Evolutionary conservation across 1,284 basidiomycete species (phyloP), one percentile per base, ranked within the genome.

Genomic region (Apiotrichum mycotoxinovorans): DNA sequence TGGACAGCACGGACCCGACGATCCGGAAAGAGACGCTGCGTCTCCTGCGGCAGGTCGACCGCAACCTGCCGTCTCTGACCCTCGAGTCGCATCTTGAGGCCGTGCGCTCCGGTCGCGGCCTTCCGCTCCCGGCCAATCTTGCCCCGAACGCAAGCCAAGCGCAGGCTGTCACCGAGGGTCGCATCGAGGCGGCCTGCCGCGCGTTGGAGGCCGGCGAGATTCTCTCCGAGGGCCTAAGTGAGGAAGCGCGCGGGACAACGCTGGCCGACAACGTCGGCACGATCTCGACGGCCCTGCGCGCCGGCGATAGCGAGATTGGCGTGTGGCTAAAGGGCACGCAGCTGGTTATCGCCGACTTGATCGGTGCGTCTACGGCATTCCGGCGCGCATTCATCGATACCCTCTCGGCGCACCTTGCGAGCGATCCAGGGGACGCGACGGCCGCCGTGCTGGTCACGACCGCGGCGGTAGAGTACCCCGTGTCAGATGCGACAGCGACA

Each of bases 1-100:
- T 75, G 3, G 64, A 75, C 37, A 66, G 66, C 49, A 20, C 30
- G 0, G 75, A 77, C 50, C 49, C 58, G 26, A 68, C 60, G 4
- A 60, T 74, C 9, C 66, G 75, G 20, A 55, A 64, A 34, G 52
- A 73, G 73, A 72, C 72, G 0, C 52, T 74, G 1, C 66, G 63
- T 2, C 57, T 74, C 1, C 58, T 74, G 2, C 40, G 53, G 17
- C 22, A 25, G 0, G 56, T 42, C 1, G 54, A 61, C 43, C 41
- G 41, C 11, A 52, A 66, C 42, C 62, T 71, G 4, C 68, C 66
- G 0, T 42, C 38, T 5, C 40, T 55, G 8, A 57, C 60, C 22
- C 42, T 57, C 20, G 30, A 57, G 25, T 42, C 49, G 17, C 60
- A 61, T 17, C 56, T 61, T 8, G 53, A 52, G 9, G 34, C 52